Conservation (phyloP, 441 rosid species). For the Kokia cookei region DNA sequence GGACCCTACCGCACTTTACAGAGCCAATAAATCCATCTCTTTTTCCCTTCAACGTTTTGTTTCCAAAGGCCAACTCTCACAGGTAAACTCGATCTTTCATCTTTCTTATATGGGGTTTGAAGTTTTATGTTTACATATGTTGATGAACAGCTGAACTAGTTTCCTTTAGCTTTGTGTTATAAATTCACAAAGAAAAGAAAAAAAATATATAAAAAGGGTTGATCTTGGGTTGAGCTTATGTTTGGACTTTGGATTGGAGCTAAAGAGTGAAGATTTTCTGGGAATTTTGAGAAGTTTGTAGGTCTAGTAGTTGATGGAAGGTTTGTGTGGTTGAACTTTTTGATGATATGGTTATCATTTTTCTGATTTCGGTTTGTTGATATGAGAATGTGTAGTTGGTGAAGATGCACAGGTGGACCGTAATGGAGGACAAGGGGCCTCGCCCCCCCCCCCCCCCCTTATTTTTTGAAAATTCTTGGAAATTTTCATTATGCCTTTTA, state of each 20-base stretch:
- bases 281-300: neutral
- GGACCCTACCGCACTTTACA: constrained; percentile 52
- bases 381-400: no score
- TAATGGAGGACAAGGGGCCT: no score
- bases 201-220: neutral
- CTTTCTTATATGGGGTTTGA: neutral
- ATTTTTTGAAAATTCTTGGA: no score
- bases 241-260: neutral
- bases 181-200: neutral
- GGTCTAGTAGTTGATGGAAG: neutral
- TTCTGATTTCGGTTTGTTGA: no score
- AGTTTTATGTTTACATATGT: neutral
- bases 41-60: constrained; percentile 49
- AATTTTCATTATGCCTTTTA: no score
- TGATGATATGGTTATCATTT: neutral
- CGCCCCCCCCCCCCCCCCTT: no score
- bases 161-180: neutral
- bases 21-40: constrained; percentile 47
- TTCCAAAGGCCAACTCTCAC: constrained; percentile 53
- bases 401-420: no score
- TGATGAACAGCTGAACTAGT: neutral
- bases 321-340: neutral
- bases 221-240: neutral
- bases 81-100: constrained; percentile 27
- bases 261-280: neutral